phyloP scores from a whole-genome alignment of 441 rosid species.

The Hura crepitans region DNA sequence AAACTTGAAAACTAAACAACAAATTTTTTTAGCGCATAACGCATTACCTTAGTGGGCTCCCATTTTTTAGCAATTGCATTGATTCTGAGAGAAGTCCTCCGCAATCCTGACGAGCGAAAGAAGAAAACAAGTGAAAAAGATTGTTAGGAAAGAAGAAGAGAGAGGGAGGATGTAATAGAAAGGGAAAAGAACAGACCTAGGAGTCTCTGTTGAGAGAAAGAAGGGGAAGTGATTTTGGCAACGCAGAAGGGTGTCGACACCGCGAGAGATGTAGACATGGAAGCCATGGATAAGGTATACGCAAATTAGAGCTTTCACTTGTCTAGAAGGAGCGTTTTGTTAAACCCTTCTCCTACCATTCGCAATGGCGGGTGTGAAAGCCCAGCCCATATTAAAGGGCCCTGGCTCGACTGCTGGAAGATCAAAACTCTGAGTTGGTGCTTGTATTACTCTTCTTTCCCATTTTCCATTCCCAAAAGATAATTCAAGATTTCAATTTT shows the following conservation, averaged over 20 bases:
- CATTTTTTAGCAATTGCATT: slow-evolving; percentile 58
- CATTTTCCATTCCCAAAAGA: too few species aligned
- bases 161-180: background rate
- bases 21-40: background rate
- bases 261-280: slow-evolving; percentile 38
- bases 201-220: slow-evolving; percentile 31
- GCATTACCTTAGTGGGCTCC: slow-evolving; percentile 71
- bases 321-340: too few species aligned
- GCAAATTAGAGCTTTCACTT: too few species aligned
- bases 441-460: too few species aligned
- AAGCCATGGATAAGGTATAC: slow-evolving; percentile 49
- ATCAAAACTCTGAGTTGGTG: too few species aligned
- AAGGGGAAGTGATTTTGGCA: slow-evolving; percentile 24
- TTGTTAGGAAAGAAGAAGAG: background rate
- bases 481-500: too few species aligned
- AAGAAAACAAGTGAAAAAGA: background rate
- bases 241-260: slow-evolving; percentile 40
- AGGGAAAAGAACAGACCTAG: slow-evolving; percentile 31
- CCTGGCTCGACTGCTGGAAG: too few species aligned
- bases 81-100: slow-evolving; percentile 46
- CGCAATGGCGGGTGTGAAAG: too few species aligned
- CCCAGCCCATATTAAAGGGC: too few species aligned
- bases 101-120: slow-evolving; percentile 27
- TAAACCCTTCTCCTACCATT: too few species aligned
- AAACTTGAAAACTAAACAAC: background rate